Evolutionary conservation across 2,329 filamentous ascomycete species (phyloP), one percentile per base, ranked within the genome.

Genomic region (Stemphylium lycopersici): DNA sequence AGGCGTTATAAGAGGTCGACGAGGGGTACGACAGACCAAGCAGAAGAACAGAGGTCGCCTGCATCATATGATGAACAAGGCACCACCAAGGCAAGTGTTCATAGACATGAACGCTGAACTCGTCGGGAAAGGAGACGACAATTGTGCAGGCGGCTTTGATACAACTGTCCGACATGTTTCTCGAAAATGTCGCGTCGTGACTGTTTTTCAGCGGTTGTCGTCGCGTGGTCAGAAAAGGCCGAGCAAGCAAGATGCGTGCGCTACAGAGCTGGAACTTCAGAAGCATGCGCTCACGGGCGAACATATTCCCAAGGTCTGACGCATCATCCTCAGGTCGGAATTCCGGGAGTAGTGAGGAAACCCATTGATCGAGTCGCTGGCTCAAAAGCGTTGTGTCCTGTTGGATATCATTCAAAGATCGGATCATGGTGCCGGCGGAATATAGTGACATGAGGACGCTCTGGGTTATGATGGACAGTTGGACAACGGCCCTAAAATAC

Each of bases 11-110:
- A 15, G 65, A 61, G 1, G 65, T 65, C 11, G 58, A 49, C 3
- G 65, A 52, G 3, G 59, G 56, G 42, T 70, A 68, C 1, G 73
- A 74, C 29, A 78, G 56, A 42, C 71, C 75, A 15, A 77, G 67
- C 53, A 78, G 66, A 31, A 78, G 62, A 22, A 77, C 64, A 4
- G 72, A 70, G 3, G 70, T 60, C 0, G 77, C 73, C 58, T 79
- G 77, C 66, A 78, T 74, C 18, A 79, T 50, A 41, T 76, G 68
- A 24, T 72, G 68, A n/a, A 78, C 61, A 22, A 76, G 59, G 48
- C 69, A 73, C 76, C 76, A 78, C 77, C 77, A 79, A 3, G 77
- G 77, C 1, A 69, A 69, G 18, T 68, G 62, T 32, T 69, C 52
- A 48, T 76, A 76, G 5, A 72, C 43, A 31, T 68, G 48, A 10